A percentile compares a stretch with the other conserved stretches of the same genome.
Conservation (phyloP, 345 rosid species). For the Arabis alpina region DNA sequence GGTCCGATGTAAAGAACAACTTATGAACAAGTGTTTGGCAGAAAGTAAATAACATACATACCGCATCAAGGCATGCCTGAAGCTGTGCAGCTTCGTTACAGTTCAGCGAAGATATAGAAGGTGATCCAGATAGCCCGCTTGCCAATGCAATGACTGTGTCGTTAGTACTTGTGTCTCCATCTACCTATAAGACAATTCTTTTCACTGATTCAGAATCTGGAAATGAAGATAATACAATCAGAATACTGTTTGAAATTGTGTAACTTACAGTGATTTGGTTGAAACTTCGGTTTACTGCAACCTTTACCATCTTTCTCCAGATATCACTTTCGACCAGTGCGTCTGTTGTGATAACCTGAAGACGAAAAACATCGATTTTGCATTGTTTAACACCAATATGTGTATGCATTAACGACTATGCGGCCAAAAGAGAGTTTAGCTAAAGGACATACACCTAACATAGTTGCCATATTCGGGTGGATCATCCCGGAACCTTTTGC, state of each 20-base stretch:
- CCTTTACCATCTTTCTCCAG: conserved; percentile 91
- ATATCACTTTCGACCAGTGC: conserved; percentile 79
- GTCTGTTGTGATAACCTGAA: conserved; percentile 92
- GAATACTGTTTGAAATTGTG: conserved; percentile 1
- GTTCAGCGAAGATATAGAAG: conserved; percentile 62
- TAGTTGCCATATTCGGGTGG: conserved; percentile 97
- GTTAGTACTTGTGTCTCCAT: conserved; percentile 96
- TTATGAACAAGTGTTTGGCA: conserved; percentile 3
- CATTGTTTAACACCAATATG: conserved; percentile 2
- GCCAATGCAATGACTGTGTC: conserved; percentile 92
- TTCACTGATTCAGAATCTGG: neutral
- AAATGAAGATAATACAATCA: neutral
- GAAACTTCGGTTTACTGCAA: conserved; percentile 88
- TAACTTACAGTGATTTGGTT: conserved; percentile 91
- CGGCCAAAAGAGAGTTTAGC: neutral
- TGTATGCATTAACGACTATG: neutral
- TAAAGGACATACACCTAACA: conserved; percentile 80
- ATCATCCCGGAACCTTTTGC: conserved; percentile 99
- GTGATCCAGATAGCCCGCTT: conserved; percentile 84
- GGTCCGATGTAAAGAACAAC: conserved; percentile 11
- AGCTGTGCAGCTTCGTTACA: conserved; percentile 71
- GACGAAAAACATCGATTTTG: conserved; percentile 28
- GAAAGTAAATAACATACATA: conserved; percentile 39
- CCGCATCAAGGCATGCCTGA: conserved; percentile 93
- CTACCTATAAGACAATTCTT: conserved; percentile 60